Base-by-base conservation (phyloP, 2,329 filamentous ascomycete species). In the Diaporthe destruens region DNA sequence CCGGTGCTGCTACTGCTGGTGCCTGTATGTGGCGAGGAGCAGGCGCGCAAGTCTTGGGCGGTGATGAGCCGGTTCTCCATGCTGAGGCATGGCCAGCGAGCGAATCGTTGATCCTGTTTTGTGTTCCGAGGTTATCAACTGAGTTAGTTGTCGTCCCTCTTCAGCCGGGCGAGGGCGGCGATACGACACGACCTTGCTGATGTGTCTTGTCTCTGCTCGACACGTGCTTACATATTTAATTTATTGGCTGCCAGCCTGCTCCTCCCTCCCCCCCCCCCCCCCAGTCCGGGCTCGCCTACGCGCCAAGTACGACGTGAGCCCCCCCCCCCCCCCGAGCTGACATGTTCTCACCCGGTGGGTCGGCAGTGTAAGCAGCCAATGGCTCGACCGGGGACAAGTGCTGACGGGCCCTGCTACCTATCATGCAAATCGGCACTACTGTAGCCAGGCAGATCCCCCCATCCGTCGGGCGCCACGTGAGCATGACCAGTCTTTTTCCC, bases 261-360 rank as follows among this genome's bases (percentile, higher is more conserved):
- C 59, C n/a, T n/a, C n/a, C n/a, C n/a, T n/a, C n/a, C n/a, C n/a
- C n/a, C n/a, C n/a, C n/a, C n/a, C n/a, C n/a, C n/a, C n/a, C 29
- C 29, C 29, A 29, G 29, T 25, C 25, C 61, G 61, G 61, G 61
- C 61, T 65, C 61, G 42, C 29, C 44, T 53, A 16, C 29, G 47
- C 61, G 61, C 61, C 47, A 66, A 53, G 61, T 53, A 18, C 29
- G 61, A 53, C 61, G n/a, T 53, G 61, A 66, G 47, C 47, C 18
- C 20, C 36, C 29, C 36, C 20, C 32, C 47, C 18, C 20, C 36
- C 29, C 36, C 20, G 23, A 29, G 61, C 61, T 66, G 61, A 66
- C 59, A 49, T 49, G 8, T 49, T 51, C 51, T 66, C 61, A 66
- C 47, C 61, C 53, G 61, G 47, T 53, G 61, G 61, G 39, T 66